phyloP scores from a whole-genome alignment of 2,329 filamentous ascomycete genomes.

The Calycina marina region DNA sequence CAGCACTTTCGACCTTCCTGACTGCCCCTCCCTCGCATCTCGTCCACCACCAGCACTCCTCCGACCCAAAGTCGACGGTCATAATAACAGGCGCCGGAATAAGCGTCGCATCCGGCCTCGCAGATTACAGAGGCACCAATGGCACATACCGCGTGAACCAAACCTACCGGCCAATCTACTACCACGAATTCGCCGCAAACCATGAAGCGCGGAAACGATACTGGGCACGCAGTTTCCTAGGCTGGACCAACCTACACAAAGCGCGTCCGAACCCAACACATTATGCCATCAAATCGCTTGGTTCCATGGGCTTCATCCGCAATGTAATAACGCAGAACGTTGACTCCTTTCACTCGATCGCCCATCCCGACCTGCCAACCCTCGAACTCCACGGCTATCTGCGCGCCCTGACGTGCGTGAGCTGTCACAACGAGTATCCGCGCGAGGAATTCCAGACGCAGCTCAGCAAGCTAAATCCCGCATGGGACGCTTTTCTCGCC shows the following conservation, averaged over 20 bases:
- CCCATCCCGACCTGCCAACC: slow-evolving; percentile 61
- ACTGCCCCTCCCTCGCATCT: slow-evolving; percentile 38
- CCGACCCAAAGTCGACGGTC: slow-evolving; percentile 33
- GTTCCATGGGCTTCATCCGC: slow-evolving; percentile 54
- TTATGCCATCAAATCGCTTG: slow-evolving; percentile 59
- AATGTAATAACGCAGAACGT: slow-evolving; percentile 91
- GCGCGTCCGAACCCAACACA: slow-evolving; percentile 73
- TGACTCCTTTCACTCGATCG: slow-evolving; percentile 74
- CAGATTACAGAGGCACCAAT: slow-evolving; percentile 79
- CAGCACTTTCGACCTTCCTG: slow-evolving; percentile 66
- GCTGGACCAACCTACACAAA: slow-evolving; percentile 70
- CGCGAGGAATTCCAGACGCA: slow-evolving; percentile 63
- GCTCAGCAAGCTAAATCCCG: slow-evolving; percentile 66
- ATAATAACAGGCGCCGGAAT: slow-evolving; percentile 76
- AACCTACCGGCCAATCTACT: slow-evolving; percentile 82
- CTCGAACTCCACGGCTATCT: slow-evolving; percentile 88
- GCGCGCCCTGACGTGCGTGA: slow-evolving; percentile 64
- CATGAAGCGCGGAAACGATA: slow-evolving; percentile 86
- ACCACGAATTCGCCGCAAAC: slow-evolving; percentile 68
- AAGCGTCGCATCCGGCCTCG: slow-evolving; percentile 80
- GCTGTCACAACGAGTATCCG: slow-evolving; percentile 57
- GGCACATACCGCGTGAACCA: slow-evolving; percentile 91
- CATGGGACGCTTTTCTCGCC: slow-evolving; percentile 65
- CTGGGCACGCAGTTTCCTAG: slow-evolving; percentile 89
- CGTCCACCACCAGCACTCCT: slow-evolving; percentile 25